Conservation (phyloP, 805 yeast species). For the Candida krabiensis region DNA sequence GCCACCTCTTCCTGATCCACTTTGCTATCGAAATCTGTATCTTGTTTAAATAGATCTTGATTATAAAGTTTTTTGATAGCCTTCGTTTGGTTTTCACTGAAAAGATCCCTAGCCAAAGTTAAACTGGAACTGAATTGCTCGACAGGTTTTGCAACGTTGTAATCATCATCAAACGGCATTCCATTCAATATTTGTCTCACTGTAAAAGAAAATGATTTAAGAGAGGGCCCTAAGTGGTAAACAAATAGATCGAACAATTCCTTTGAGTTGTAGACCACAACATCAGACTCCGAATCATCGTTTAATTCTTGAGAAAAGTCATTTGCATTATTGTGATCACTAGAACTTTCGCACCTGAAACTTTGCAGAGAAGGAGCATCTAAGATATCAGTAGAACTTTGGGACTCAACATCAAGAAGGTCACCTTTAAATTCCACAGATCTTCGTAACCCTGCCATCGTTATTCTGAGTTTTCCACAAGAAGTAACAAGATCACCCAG, state of each 20-base stretch:
- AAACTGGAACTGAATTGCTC: constrained; percentile 48
- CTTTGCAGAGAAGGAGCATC: constrained; percentile 14
- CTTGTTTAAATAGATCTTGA: constrained; percentile 49
- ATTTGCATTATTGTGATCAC: neutral
- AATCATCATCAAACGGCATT: constrained; percentile 50
- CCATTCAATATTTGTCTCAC: constrained; percentile 59
- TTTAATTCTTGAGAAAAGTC: constrained; percentile 17
- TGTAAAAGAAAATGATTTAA: constrained; percentile 64
- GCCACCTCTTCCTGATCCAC: constrained; percentile 78
- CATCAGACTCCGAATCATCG: constrained; percentile 29
- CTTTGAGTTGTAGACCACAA: constrained; percentile 28
- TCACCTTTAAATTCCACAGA: constrained; percentile 69
- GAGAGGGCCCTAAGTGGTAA: constrained; percentile 68
- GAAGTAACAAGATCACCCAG: constrained; percentile 50
- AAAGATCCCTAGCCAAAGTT: constrained; percentile 51
- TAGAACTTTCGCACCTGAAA: constrained; percentile 4
- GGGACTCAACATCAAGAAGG: constrained; percentile 38
- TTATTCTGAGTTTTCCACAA: constrained; percentile 50
- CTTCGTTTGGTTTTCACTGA: constrained; percentile 52
- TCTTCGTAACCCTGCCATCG: constrained; percentile 64
- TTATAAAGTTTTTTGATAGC: constrained; percentile 61
- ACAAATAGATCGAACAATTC: constrained; percentile 68
- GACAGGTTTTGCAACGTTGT: constrained; percentile 38
- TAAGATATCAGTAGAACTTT: neutral
- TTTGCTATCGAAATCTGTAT: constrained; percentile 37